phyloP scores from a whole-genome alignment of 257 asterid genomes.

The Scutellaria barbata region DNA sequence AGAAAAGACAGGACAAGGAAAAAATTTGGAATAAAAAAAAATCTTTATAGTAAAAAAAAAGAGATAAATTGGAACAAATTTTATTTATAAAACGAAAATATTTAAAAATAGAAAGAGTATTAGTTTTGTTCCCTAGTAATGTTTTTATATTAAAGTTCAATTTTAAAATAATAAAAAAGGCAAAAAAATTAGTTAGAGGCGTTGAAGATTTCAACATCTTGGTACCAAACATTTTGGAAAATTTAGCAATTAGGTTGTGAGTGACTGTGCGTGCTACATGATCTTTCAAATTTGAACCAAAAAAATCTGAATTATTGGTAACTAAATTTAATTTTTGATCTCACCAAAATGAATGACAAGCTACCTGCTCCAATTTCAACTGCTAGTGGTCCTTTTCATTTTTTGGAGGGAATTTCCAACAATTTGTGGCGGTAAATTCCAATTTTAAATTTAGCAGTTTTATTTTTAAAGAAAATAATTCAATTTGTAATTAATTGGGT shows the following conservation, averaged over 20 bases:
- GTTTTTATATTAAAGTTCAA: background rate
- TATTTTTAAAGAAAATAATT: too few species aligned
- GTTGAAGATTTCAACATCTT: background rate
- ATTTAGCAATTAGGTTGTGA: background rate
- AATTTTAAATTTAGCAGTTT: background rate
- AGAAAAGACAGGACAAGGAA: too few species aligned
- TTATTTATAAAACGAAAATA: too few species aligned
- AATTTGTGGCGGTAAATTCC: constrained; percentile 8
- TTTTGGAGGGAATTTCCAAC: constrained; percentile 4
- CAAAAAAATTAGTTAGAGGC: background rate
- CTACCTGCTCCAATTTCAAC: background rate
- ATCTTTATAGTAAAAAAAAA: too few species aligned
- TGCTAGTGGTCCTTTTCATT: background rate
- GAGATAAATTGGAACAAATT: too few species aligned
- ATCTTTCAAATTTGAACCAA: background rate
- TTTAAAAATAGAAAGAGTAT: too few species aligned
- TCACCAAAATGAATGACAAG: constrained; percentile 8
- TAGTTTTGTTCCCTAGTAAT: too few species aligned
- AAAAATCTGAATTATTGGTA: background rate
- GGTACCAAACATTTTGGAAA: constrained; percentile 2
- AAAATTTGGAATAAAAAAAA: too few species aligned
- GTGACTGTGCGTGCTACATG: background rate
- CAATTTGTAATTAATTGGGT: too few species aligned
- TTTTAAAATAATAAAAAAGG: background rate
- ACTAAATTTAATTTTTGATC: background rate